These are phyloP conservation scores for Lupinus albus DNA, from an alignment of 306 rosid genomes.

Conservation along the genomic window DNA sequence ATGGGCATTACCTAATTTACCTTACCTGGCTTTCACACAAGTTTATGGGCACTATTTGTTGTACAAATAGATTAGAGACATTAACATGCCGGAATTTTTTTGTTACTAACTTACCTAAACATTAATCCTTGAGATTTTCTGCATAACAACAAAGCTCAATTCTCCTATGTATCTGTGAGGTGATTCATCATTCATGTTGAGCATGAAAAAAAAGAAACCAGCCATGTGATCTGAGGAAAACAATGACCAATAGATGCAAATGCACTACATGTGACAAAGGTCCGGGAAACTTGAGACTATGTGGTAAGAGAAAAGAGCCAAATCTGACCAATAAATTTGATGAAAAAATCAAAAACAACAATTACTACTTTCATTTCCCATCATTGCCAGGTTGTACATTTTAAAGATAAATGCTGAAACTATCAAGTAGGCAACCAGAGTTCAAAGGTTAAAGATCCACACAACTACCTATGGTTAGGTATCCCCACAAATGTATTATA, in stretches of 20 bases:
- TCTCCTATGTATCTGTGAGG: conserved; percentile 25
- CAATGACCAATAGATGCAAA: not conserved
- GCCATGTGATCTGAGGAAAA: conserved; percentile 21
- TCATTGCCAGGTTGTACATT: conserved; percentile 17
- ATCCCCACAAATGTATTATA: conserved; percentile 2
- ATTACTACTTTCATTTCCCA: conserved; percentile 10
- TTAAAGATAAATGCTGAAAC: conserved; percentile 22
- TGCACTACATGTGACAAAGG: not conserved
- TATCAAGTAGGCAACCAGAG: not conserved
- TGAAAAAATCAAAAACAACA: not conserved
- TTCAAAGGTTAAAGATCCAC: conserved; percentile 11
- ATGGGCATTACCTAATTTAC: not conserved
- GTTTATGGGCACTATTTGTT: conserved; percentile 4
- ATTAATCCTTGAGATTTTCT: conserved; percentile 6
- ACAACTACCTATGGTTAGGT: not conserved
- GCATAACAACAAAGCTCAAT: conserved; percentile 12
- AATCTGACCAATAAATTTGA: not conserved
- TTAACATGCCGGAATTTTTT: not conserved
- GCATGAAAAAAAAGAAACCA: not conserved
- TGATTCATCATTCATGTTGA: not conserved
- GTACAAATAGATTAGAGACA: not conserved
- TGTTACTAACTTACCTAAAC: not conserved
- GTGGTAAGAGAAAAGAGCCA: not conserved
- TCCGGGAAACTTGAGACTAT: not conserved
- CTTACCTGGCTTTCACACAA: not conserved